Percentiles rank a stretch among this genome's conserved stretches.
Evolutionary conservation across 352 stramenopile species (phyloP).

Genomic region (Phytophthora sansomeana): DNA sequence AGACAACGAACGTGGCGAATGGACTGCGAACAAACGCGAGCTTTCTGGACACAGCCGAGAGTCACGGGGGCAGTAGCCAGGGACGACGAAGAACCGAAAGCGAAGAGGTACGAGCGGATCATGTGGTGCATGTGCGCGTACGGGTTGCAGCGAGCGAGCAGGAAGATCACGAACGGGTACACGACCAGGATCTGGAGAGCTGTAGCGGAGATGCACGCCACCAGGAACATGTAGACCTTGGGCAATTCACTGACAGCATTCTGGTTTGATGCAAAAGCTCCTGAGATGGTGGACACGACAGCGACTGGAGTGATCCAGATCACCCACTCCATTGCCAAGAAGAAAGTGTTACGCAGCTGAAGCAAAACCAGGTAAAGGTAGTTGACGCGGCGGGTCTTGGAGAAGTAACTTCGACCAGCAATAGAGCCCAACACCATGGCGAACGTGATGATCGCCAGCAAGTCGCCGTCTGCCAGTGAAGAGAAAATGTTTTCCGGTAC

Average conservation of each 20-base stretch:
- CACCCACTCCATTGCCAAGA: conserved; percentile 73
- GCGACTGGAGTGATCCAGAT: conserved; percentile 73
- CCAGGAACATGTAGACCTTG: conserved; percentile 64
- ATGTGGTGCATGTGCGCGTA: conserved; percentile 76
- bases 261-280: conserved; percentile 67
- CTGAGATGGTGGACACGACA: conserved; percentile 71
- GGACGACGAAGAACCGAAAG: conserved; percentile 73
- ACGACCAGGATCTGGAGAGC: conserved; percentile 61
- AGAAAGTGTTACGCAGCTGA: conserved; percentile 78
- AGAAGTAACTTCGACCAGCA: conserved; percentile 65
- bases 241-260: conserved; percentile 42
- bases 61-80: conserved; percentile 73
- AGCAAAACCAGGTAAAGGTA: conserved; percentile 74
- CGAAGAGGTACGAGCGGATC: conserved; percentile 70
- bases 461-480: conserved; percentile 52
- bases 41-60: conserved; percentile 68
- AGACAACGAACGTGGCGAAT: conserved; percentile 80
- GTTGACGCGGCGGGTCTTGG: conserved; percentile 63
- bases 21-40: conserved; percentile 71
- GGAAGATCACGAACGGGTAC: conserved; percentile 70
- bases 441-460: conserved; percentile 76
- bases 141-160: conserved; percentile 70
- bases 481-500: conserved; percentile 75
- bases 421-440: conserved; percentile 72
- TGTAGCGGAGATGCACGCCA: conserved; percentile 46